Conservation (phyloP, 495 filamentous ascomycete species). For the Aspergillus steynii region DNA sequence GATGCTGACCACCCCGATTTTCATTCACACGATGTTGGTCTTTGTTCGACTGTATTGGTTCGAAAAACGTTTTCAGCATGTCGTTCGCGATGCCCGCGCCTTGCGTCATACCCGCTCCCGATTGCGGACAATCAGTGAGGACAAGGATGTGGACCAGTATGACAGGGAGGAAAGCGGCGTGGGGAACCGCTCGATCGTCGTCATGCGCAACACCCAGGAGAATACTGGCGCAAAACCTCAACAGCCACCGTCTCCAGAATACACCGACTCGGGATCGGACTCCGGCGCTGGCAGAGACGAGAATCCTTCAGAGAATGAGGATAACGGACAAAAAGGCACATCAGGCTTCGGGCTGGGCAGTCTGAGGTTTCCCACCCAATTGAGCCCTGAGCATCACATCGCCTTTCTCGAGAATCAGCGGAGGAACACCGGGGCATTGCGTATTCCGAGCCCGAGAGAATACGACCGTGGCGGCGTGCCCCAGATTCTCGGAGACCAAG, state of each 20-base stretch:
- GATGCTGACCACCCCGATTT: slow-evolving; percentile 83
- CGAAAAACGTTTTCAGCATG: slow-evolving; percentile 84
- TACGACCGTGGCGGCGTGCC: slow-evolving; percentile 78
- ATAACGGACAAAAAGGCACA: slow-evolving; percentile 13
- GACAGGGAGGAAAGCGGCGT: slow-evolving; percentile 66
- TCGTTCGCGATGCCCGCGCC: slow-evolving; percentile 61
- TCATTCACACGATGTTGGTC: slow-evolving; percentile 83
- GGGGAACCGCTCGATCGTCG: slow-evolving; percentile 68
- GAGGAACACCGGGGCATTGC: slow-evolving; percentile 70
- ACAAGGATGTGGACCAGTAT: slow-evolving; percentile 45
- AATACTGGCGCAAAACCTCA: slow-evolving; percentile 12
- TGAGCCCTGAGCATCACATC: slow-evolving; percentile 74
- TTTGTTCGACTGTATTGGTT: slow-evolving; percentile 97
- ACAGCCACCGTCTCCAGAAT: slow-evolving; percentile 13
- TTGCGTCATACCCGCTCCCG: slow-evolving; percentile 57
- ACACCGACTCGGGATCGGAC: slow-evolving; percentile 27
- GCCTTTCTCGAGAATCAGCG: slow-evolving; percentile 83
- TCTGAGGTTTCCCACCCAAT: slow-evolving; percentile 50
- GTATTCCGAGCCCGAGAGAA: slow-evolving; percentile 85
- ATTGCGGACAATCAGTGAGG: slow-evolving; percentile 55
- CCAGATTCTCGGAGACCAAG: slow-evolving; percentile 52
- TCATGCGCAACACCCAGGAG: slow-evolving; percentile 58
- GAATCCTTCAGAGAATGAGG: slow-evolving; percentile 21
- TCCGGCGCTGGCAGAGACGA: slow-evolving; percentile 23
- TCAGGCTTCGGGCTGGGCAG: slow-evolving; percentile 27